Evolutionary conservation across 2,329 filamentous ascomycete genomes (phyloP).

Genomic region (Aureobasidium lini): DNA sequence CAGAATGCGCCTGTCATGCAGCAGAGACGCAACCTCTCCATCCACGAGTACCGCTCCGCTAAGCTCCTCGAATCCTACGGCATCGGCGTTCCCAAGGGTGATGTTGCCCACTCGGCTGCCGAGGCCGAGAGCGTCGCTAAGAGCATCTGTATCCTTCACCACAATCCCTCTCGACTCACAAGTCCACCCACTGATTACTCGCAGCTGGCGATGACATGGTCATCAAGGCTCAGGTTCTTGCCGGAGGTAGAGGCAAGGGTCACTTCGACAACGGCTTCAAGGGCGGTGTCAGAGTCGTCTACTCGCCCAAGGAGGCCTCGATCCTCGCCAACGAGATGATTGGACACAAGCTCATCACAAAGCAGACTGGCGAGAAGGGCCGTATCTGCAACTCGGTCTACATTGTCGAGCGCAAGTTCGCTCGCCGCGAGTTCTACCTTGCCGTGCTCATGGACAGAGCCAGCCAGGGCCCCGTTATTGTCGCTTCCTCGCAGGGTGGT

Average conservation of each 20-base stretch:
- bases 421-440: conserved; percentile 97
- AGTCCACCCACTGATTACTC: conserved; percentile 22
- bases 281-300: conserved; percentile 96
- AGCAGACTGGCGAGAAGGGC: conserved; percentile 91
- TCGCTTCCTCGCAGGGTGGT: conserved; percentile 94
- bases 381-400: conserved; percentile 96
- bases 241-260: conserved; percentile 95
- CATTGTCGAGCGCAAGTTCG: conserved; percentile 99
- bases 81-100: conserved; percentile 83
- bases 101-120: conserved; percentile 71
- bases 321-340: conserved; percentile 99
- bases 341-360: conserved; percentile 98
- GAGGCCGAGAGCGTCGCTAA: conserved; percentile 92
- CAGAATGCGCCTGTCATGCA: conserved; percentile 51
- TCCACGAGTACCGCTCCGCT: conserved; percentile 97
- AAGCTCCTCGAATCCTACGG: conserved; percentile 88
- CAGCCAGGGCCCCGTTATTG: conserved; percentile 86
- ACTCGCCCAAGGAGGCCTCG: conserved; percentile 90
- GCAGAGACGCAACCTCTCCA: conserved; percentile 54
- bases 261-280: conserved; percentile 98
- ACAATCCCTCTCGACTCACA: background rate
- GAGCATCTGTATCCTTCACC: conserved; percentile 59
- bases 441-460: conserved; percentile 96
- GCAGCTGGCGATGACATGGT: conserved; percentile 84
- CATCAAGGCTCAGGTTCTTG: conserved; percentile 98